Percentiles rank a stretch among this genome's conserved stretches.
Evolutionary conservation across 768 basidiomycete species (phyloP).

Genomic region (Lactifluus subvellereus): DNA sequence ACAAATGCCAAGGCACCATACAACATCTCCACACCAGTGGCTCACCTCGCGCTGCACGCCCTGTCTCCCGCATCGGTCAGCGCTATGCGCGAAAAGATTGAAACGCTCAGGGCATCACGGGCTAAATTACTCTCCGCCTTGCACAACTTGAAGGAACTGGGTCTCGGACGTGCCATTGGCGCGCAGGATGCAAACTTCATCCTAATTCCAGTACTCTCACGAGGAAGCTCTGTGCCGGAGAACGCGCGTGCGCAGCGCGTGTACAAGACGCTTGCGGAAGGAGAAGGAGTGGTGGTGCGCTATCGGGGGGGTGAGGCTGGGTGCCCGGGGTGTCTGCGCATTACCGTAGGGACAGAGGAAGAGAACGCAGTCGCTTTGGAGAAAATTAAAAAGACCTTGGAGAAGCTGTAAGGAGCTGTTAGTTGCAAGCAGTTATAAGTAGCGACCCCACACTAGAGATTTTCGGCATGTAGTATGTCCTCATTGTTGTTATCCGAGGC

Average conservation of each 20-base stretch:
- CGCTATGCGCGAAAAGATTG: conserved; percentile 60
- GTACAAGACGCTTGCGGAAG: conserved; percentile 81
- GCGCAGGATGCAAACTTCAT: conserved; percentile 89
- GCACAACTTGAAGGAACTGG: conserved; percentile 40
- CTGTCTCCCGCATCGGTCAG: conserved; percentile 59
- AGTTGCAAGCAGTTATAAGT: neutral
- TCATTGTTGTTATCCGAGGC: no score
- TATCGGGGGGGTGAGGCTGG: conserved; percentile 84
- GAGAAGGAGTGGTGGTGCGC: conserved; percentile 81
- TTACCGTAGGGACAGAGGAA: conserved; percentile 80
- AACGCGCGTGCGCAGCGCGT: conserved; percentile 55
- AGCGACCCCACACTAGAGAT: neutral
- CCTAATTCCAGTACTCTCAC: conserved; percentile 65
- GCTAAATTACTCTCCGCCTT: conserved; percentile 47
- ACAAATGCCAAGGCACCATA: conserved; percentile 97
- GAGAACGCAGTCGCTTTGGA: conserved; percentile 64
- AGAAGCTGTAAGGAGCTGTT: conserved; percentile 28
- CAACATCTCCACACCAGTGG: conserved; percentile 89
- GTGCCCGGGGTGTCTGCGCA: conserved; percentile 79
- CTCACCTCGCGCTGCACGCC: conserved; percentile 72
- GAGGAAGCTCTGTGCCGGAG: conserved; percentile 42
- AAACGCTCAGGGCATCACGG: conserved; percentile 55
- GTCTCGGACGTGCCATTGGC: conserved; percentile 67
- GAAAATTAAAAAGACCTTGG: conserved; percentile 48
- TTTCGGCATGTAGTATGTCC: no score